Evolutionary conservation across 2,329 filamentous ascomycete genomes (phyloP).

Genomic region (Tympanopsis confertula): DNA sequence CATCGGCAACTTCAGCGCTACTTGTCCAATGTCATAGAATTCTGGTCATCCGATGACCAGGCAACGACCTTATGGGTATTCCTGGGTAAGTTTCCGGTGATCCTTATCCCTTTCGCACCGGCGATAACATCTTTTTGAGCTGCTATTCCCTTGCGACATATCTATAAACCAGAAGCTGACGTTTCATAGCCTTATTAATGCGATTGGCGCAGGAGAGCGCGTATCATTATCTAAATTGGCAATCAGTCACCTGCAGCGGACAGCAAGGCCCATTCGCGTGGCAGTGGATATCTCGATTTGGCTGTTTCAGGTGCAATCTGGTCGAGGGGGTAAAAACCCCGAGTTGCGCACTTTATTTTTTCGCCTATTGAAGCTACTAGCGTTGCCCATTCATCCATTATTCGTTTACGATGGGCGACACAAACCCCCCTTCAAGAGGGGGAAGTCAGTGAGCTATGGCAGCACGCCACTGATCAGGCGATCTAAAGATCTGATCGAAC

Average conservation of each 20-base stretch:
- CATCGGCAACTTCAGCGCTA: too few relatives aligned
- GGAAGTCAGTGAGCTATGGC: constrained; percentile 20
- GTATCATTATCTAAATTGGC: not conserved
- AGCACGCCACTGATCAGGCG: constrained; percentile 32
- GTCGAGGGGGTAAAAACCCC: constrained; percentile 36
- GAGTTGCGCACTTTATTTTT: constrained; percentile 40
- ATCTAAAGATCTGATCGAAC: constrained; percentile 35
- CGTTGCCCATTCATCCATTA: constrained; percentile 33
- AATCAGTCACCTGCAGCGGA: not conserved
- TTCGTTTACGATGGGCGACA: constrained; percentile 41
- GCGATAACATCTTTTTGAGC: too few relatives aligned
- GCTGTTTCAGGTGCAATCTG: constrained; percentile 39
- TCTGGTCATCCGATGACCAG: too few relatives aligned
- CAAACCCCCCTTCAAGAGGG: constrained; percentile 37
- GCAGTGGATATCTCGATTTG: constrained; percentile 35
- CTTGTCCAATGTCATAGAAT: too few relatives aligned
- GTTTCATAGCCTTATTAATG: not conserved
- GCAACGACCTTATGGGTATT: constrained; percentile 1
- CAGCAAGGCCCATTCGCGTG: not conserved
- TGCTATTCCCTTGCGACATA: too few relatives aligned
- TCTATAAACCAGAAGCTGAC: not conserved
- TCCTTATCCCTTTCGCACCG: too few relatives aligned
- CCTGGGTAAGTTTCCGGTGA: not conserved
- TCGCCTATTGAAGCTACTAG: constrained; percentile 32
- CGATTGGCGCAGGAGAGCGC: not conserved